Evolutionary conservation across 2,329 filamentous ascomycete genomes (phyloP).

Genomic region (Talaromyces piceae): DNA sequence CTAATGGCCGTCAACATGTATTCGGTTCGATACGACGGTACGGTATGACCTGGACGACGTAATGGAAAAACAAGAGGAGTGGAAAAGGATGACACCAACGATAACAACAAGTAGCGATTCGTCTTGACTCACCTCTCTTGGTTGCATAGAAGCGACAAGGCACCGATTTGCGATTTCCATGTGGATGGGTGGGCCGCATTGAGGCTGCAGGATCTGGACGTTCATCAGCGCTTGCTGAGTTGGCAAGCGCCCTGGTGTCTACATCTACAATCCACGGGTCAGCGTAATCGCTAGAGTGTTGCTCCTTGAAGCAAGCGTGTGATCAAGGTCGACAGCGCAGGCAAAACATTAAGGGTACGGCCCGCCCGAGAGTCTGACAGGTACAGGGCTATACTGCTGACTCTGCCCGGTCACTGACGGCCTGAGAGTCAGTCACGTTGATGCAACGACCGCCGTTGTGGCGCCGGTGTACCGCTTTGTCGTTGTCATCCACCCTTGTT

Average conservation of each 20-base stretch:
- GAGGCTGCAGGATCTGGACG: conserved; percentile 13
- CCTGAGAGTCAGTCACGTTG: not conserved
- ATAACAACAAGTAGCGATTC: conserved; percentile 11
- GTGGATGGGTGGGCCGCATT: conserved; percentile 13
- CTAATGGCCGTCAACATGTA: not conserved
- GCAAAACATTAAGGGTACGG: conserved; percentile 9
- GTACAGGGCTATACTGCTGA: not conserved
- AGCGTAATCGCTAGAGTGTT: not conserved
- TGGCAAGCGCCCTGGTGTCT: conserved; percentile 13
- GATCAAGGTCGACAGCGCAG: conserved; percentile 11
- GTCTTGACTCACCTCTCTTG: conserved; percentile 30
- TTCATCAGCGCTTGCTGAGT: conserved; percentile 19
- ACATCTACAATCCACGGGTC: conserved; percentile 3
- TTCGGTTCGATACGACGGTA: not conserved
- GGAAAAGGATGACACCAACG: conserved; percentile 4
- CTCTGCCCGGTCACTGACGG: not conserved
- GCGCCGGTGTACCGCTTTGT: conserved; percentile 1
- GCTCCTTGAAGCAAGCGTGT: conserved; percentile 13
- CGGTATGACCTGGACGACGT: conserved; percentile 9
- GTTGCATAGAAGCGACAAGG: conserved; percentile 31
- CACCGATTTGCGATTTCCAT: conserved; percentile 17
- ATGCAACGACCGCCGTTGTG: conserved; percentile 7
- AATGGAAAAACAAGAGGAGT: conserved; percentile 11
- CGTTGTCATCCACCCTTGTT: not conserved
- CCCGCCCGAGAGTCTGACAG: conserved; percentile 8